Base-by-base conservation (phyloP, 306 rosid genomes). In the Rosa chinensis region DNA sequence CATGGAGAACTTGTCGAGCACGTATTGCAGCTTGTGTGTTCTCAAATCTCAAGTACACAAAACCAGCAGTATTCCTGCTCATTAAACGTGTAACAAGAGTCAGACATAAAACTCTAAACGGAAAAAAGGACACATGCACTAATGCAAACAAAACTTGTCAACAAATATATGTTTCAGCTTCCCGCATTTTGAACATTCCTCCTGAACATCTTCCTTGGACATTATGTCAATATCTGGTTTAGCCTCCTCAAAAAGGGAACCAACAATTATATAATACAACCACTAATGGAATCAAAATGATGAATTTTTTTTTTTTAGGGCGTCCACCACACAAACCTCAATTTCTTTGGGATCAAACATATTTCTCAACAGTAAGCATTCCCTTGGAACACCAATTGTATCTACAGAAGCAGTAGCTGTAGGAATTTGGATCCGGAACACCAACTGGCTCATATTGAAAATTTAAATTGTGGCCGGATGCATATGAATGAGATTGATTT, bases 131-230 rank as follows among this genome's bases (percentile, higher is more conserved):
- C 37, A 66, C 8, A 35, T 50, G 55, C 66, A 48, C 3, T 44
- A 18, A 77, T 50, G 28, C 20, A 16, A 76, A 52, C 17, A 75
- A 73, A 67, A 95, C 98, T 91, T 95, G 77, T 93, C 99, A 16
- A 95, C 93, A 49, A 77, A 74, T 66, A 91, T 89, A 81, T 95
- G 99, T 74, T 76, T 88, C 69, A 95, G 81, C 43, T 82, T 84
- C 78, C 99, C 99, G 21, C 86, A 93, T 83, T 89, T 93, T 0
- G 92, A 89, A 89, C 98, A 90, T 74, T 93, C 99, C 50, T 93
- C 98, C 82, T 88, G 89, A 73, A 93, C 99, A 39, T 95, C 99
- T 64, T 95, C 99, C 84, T 89, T 89, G n/a, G n/a, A n/a, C n/a
- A n/a, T n/a, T n/a, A 93, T 76, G 55, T 95, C 98, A 75, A 95